phyloP scores from a whole-genome alignment of 441 rosid genomes.

The Viola pubescens region DNA sequence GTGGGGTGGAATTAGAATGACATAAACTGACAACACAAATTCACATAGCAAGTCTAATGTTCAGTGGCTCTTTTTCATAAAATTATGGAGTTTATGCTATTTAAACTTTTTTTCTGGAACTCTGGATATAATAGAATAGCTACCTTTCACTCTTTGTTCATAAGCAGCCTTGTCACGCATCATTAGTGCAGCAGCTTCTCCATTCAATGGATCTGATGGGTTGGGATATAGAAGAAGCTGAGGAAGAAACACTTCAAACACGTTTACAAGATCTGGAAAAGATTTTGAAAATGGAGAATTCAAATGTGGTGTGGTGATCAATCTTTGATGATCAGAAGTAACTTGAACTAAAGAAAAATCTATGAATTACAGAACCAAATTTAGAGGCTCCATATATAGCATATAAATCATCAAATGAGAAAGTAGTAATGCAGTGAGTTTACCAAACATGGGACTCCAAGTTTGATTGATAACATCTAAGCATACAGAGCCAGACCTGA shows the following conservation, averaged over 20 bases:
- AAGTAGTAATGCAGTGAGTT: slow-evolving; percentile 11
- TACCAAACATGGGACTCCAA: slow-evolving; percentile 99
- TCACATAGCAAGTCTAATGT: neutral
- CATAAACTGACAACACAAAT: neutral
- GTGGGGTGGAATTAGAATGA: neutral
- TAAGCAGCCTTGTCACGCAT: slow-evolving; percentile 77
- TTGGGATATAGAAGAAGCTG: slow-evolving; percentile 93
- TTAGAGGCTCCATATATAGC: slow-evolving; percentile 3
- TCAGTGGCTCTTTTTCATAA: too few relatives aligned
- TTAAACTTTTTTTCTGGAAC: neutral
- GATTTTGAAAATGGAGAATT: neutral
- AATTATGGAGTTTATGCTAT: too few relatives aligned
- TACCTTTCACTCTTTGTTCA: slow-evolving; percentile 87
- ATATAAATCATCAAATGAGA: neutral
- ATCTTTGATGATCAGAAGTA: too few relatives aligned
- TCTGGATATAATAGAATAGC: neutral
- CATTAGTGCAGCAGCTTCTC: slow-evolving; percentile 90
- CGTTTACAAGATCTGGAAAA: slow-evolving; percentile 76
- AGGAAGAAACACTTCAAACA: slow-evolving; percentile 93
- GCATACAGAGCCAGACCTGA: slow-evolving; percentile 95
- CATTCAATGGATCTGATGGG: slow-evolving; percentile 90
- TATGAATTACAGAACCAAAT: slow-evolving; percentile 4
- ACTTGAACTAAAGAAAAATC: slow-evolving; percentile 6
- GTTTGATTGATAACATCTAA: slow-evolving; percentile 92
- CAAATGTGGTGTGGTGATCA: neutral